Conservation (phyloP, 495 filamentous ascomycete genomes). For the Penicillium crystallinum region DNA sequence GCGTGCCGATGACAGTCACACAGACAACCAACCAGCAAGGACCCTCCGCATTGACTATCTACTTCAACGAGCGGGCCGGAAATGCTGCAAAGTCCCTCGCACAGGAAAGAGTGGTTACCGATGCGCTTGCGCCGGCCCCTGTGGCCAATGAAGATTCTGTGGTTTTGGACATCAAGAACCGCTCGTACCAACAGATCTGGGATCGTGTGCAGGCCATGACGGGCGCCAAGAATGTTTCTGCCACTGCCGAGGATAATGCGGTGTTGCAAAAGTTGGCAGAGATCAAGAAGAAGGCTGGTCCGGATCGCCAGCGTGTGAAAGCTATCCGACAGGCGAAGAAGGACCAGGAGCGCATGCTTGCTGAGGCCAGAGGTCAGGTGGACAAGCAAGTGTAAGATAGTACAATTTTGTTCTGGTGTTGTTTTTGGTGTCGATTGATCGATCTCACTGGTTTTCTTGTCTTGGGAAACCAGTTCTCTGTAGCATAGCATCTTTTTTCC, state of each 20-base stretch:
- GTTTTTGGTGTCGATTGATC: conserved; percentile 9
- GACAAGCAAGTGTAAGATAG: conserved; percentile 32
- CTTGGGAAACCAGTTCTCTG: conserved; percentile 21
- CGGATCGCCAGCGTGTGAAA: conserved; percentile 53
- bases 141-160: conserved; percentile 29
- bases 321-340: conserved; percentile 53
- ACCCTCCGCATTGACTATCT: conserved; percentile 69
- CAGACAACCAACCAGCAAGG: conserved; percentile 51
- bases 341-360: conserved; percentile 57
- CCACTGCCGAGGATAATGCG: conserved; percentile 55
- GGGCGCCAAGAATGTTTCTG: conserved; percentile 54
- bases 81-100: conserved; percentile 27
- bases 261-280: conserved; percentile 57
- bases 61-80: conserved; percentile 50
- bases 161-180: conserved; percentile 32
- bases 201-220: conserved; percentile 62
- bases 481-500: conserved; percentile 39
- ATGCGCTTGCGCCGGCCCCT: conserved; percentile 35
- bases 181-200: conserved; percentile 56
- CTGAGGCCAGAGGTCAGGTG: conserved; percentile 51
- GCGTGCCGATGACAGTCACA: conserved; percentile 73
- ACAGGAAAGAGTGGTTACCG: conserved; percentile 19
- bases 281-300: conserved; percentile 42
- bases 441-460: conserved; percentile 9
- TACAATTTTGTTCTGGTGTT: conserved; percentile 8